Conservation (phyloP, 1,284 basidiomycete species). For the Taiwanofungus camphoratus region DNA sequence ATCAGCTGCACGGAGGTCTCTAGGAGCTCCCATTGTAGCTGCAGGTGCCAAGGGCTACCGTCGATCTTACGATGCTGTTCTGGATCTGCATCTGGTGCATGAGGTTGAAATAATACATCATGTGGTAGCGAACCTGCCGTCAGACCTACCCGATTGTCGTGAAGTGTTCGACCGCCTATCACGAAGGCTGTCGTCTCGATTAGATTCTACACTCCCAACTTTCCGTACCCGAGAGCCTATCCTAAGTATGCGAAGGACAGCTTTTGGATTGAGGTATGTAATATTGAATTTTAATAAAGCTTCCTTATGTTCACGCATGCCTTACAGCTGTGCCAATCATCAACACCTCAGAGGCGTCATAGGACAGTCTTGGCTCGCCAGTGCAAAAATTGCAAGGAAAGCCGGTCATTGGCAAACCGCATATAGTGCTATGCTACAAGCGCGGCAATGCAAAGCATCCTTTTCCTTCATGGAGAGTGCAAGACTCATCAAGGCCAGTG, state of each 20-base stretch:
- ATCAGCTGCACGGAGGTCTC: constrained; percentile 61
- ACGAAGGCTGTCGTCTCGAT: constrained; percentile 49
- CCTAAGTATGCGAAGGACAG: constrained; percentile 85
- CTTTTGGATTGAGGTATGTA: constrained; percentile 67
- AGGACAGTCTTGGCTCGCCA: constrained; percentile 85
- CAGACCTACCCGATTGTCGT: constrained; percentile 22
- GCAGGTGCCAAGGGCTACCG: constrained; percentile 79
- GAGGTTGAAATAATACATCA: constrained; percentile 81
- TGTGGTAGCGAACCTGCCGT: constrained; percentile 23
- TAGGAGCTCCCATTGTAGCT: constrained; percentile 81
- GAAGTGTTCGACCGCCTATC: constrained; percentile 39
- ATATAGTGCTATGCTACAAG: constrained; percentile 94
- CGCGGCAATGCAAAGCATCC: constrained; percentile 67
- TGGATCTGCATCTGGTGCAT: constrained; percentile 85
- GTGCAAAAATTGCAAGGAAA: constrained; percentile 93
- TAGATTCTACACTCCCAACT: constrained; percentile 80
- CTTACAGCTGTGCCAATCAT: constrained; percentile 2
- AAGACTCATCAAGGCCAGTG: constrained; percentile 78
- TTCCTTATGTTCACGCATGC: constrained; percentile 5
- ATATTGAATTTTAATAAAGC: neutral
- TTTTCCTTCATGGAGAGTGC: constrained; percentile 91
- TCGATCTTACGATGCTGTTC: constrained; percentile 80
- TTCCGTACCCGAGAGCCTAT: constrained; percentile 92
- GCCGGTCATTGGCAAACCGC: constrained; percentile 95
- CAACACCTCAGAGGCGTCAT: constrained; percentile 50